A percentile compares a stretch with the other conserved stretches of the same genome.
These are phyloP conservation scores for Backusella australiensis DNA, from an alignment of 192 early-diverging fungal genomes.

Conservation along the genomic window DNA sequence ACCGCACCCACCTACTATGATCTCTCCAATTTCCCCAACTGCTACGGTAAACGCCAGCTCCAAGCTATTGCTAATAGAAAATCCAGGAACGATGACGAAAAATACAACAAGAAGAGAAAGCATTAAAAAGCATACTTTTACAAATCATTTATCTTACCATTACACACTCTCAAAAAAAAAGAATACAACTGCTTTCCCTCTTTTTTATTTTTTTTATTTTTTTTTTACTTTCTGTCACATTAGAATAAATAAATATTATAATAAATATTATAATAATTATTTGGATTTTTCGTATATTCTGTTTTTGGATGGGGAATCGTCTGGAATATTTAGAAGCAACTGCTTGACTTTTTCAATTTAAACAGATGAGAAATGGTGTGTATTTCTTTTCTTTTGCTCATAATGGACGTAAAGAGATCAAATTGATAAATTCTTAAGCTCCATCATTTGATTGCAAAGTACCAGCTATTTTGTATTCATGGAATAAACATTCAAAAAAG, in stretches of 20 bases:
- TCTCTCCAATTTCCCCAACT: conserved; percentile 84
- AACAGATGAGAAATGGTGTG: not conserved
- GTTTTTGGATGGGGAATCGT: not conserved
- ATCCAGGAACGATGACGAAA: conserved; percentile 40
- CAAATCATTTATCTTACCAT: not conserved
- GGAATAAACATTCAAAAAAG: not conserved
- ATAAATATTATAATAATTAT: not conserved
- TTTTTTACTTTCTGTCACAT: too few relatives aligned
- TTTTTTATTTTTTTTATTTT: too few relatives aligned
- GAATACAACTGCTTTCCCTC: too few relatives aligned
- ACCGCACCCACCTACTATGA: conserved; percentile 93
- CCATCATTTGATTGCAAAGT: not conserved
- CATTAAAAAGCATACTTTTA: not conserved
- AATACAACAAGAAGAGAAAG: conserved; percentile 41
- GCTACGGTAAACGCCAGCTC: conserved; percentile 85
- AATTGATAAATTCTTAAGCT: not conserved
- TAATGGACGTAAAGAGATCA: not conserved
- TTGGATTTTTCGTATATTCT: not conserved
- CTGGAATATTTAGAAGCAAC: not conserved
- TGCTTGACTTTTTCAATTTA: not conserved
- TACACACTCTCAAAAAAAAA: not conserved
- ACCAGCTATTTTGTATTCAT: not conserved
- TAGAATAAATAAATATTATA: too few relatives aligned
- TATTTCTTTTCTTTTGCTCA: not conserved
- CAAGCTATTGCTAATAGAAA: conserved; percentile 65